Conservation (phyloP, 1,139 yeast species). For the Suhomyces panamericanus region DNA sequence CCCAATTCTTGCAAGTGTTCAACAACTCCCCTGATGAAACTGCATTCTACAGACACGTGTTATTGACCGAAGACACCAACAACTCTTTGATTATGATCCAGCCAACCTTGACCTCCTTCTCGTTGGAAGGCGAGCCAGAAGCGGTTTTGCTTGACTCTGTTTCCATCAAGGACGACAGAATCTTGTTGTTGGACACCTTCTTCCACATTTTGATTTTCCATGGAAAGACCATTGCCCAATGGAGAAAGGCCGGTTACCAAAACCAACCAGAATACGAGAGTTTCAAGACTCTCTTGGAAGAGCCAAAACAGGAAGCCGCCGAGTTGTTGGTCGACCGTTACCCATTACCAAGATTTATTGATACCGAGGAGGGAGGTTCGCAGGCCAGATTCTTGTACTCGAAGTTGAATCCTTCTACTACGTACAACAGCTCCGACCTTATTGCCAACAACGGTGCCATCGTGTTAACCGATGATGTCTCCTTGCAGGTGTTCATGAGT, state of each 20-base stretch:
- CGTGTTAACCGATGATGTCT: slow-evolving; percentile 93
- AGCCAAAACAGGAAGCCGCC: slow-evolving; percentile 91
- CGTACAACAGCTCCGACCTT: slow-evolving; percentile 63
- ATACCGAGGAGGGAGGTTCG: slow-evolving; percentile 96
- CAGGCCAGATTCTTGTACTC: slow-evolving; percentile 96
- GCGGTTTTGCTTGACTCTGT: slow-evolving; percentile 95
- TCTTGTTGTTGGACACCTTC: slow-evolving; percentile 87
- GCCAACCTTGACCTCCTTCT: slow-evolving; percentile 88
- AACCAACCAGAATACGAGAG: slow-evolving; percentile 87
- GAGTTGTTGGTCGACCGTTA: slow-evolving; percentile 87
- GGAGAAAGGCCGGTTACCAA: slow-evolving; percentile 96
- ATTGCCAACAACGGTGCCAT: slow-evolving; percentile 63
- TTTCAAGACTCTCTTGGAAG: slow-evolving; percentile 81
- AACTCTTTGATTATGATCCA: slow-evolving; percentile 97
- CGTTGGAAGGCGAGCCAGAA: slow-evolving; percentile 77
- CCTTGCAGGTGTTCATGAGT: slow-evolving; percentile 87
- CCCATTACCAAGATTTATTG: slow-evolving; percentile 95
- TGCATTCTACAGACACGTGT: slow-evolving; percentile 92
- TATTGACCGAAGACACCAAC: slow-evolving; percentile 86
- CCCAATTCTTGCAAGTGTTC: slow-evolving; percentile 94
- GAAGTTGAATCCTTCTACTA: slow-evolving; percentile 89
- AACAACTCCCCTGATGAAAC: slow-evolving; percentile 99
- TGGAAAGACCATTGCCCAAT: slow-evolving; percentile 91
- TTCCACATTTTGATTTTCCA: slow-evolving; percentile 95
- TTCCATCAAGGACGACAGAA: slow-evolving; percentile 85